phyloP scores from a whole-genome alignment of 106 monocot genomes.

The Apostasia shenzhenica region DNA sequence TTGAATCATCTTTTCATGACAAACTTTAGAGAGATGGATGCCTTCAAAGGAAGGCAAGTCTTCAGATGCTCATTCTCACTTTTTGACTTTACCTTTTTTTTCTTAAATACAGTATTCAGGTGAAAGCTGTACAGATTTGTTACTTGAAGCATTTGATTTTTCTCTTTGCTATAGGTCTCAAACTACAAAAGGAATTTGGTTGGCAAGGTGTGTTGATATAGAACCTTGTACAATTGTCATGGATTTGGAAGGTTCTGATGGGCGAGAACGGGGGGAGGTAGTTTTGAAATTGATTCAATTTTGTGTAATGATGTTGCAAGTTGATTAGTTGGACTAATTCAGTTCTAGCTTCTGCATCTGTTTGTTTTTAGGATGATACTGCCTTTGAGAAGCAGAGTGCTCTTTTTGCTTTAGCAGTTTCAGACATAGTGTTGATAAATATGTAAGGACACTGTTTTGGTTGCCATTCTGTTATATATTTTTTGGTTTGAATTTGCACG shows the following conservation, averaged over 20 bases:
- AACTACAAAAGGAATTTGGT: slow-evolving; percentile 96
- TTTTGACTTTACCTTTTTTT: background rate
- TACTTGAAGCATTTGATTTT: background rate
- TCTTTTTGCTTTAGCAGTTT: slow-evolving; percentile 92
- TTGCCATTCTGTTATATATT: background rate
- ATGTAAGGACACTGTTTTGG: slow-evolving; percentile 51
- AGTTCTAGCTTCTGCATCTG: background rate
- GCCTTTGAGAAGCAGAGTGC: slow-evolving; percentile 99
- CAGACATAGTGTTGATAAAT: slow-evolving; percentile 93
- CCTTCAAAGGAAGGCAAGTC: slow-evolving; percentile 75
- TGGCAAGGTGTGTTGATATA: slow-evolving; percentile 64
- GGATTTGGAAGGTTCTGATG: slow-evolving; percentile 98
- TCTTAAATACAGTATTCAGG: background rate
- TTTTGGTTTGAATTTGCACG: background rate
- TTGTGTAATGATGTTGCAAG: too few species aligned
- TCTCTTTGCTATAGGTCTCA: slow-evolving; percentile 47
- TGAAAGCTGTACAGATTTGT: background rate
- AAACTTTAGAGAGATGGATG: slow-evolving; percentile 95
- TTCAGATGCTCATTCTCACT: background rate
- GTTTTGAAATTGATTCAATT: background rate
- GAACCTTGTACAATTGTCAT: slow-evolving; percentile 91
- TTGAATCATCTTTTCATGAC: slow-evolving; percentile 86
- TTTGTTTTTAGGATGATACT: slow-evolving; percentile 81
- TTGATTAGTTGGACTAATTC: background rate
- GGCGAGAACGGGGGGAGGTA: slow-evolving; percentile 96